Evolutionary conservation across 1,139 yeast genomes (phyloP).

Genomic region (Sugiyamaella grinbergsii): DNA sequence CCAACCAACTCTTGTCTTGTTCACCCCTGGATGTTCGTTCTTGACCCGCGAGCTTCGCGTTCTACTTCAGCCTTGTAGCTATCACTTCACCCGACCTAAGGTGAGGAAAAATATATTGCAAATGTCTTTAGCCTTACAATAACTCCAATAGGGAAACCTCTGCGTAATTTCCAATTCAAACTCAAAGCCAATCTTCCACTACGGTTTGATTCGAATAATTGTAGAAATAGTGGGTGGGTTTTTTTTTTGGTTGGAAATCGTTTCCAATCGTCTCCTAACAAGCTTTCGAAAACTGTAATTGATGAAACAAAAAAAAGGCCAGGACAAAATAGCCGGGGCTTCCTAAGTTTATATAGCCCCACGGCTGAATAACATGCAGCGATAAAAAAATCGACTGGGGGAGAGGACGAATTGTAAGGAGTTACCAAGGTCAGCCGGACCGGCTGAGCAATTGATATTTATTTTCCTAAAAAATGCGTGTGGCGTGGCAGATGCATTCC

Average conservation of each 20-base stretch:
- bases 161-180: not conserved
- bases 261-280: not conserved
- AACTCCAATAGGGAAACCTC: conserved; percentile 13
- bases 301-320: conserved; percentile 4
- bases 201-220: too few species aligned
- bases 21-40: not conserved
- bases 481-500: conserved; percentile 3
- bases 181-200: not conserved
- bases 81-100: too few species aligned
- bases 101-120: too few species aligned
- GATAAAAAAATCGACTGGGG: too few species aligned
- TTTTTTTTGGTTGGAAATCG: too few species aligned
- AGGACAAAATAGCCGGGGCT: conserved; percentile 13
- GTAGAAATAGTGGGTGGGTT: too few species aligned
- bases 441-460: conserved; percentile 5
- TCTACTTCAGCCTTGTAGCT: conserved; percentile 11
- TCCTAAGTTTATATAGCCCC: conserved; percentile 17
- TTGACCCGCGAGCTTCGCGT: not conserved
- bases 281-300: not conserved
- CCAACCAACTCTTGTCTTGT: not conserved
- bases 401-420: too few species aligned
- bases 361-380: conserved; percentile 16
- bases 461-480: not conserved
- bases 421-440: not conserved
- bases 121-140: conserved; percentile 7